Evolutionary conservation across 805 yeast genomes (phyloP).

Genomic region (Saccharomycopsis guyanensis): DNA sequence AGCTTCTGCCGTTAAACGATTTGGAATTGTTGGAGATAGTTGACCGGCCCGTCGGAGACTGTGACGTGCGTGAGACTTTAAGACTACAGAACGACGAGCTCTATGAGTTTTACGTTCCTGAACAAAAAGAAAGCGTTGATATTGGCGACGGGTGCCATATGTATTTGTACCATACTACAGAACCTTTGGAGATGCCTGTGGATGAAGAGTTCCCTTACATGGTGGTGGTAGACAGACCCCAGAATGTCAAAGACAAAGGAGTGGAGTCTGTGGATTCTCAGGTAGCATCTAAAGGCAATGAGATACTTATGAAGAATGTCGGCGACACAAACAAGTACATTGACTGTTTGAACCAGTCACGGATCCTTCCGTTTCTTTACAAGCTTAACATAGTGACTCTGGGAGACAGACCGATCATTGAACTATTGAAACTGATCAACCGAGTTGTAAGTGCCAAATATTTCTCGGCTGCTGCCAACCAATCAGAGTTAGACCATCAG

Average conservation of each 20-base stretch:
- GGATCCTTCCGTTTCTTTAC: conserved; percentile 15
- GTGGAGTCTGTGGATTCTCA: conserved; percentile 6
- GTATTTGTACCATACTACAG: conserved; percentile 11
- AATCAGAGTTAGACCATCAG: neutral
- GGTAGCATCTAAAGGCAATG: conserved; percentile 16
- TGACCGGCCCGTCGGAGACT: conserved; percentile 6
- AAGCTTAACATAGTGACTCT: conserved; percentile 9
- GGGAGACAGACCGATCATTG: conserved; percentile 5
- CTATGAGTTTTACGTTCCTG: conserved; percentile 6
- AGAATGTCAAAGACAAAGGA: conserved; percentile 1
- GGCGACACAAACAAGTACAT: conserved; percentile 15
- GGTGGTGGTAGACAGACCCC: neutral
- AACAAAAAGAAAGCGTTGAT: conserved; percentile 12
- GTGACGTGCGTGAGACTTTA: conserved; percentile 8
- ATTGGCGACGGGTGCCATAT: conserved; percentile 21
- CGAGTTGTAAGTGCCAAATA: conserved; percentile 4
- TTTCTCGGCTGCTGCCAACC: conserved; percentile 3
- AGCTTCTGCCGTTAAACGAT: conserved; percentile 9
- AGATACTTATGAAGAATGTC: conserved; percentile 17
- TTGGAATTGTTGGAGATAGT: conserved; percentile 18
- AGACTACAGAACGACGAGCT: conserved; percentile 9
- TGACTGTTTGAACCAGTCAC: conserved; percentile 10
- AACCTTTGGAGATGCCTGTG: conserved; percentile 8
- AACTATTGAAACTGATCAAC: conserved; percentile 12
- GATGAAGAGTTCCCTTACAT: conserved; percentile 14